Evolutionary conservation across 2,329 filamentous ascomycete species (phyloP).

Genomic region (Hymenoscyphus repandus): DNA sequence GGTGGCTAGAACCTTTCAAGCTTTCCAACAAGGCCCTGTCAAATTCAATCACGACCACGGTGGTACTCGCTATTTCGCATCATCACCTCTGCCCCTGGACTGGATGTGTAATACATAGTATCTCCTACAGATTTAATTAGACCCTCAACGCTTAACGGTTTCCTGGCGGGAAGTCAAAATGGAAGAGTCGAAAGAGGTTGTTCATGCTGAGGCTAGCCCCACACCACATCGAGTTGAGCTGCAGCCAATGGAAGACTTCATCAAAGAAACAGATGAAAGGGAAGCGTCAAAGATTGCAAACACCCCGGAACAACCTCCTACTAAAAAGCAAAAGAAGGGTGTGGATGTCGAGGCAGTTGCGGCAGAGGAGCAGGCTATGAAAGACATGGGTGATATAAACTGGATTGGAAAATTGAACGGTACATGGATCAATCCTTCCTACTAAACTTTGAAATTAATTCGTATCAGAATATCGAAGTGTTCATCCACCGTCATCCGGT

Average conservation of each 20-base stretch:
- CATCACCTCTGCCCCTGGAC: too few species aligned
- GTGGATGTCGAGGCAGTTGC: constrained; percentile 9
- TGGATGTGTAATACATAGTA: not conserved
- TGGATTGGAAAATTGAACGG: constrained; percentile 29
- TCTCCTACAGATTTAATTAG: not conserved
- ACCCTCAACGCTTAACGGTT: too few species aligned
- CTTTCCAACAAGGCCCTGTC: too few species aligned
- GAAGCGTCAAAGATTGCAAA: constrained; percentile 1
- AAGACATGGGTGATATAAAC: constrained; percentile 24
- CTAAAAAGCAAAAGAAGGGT: constrained; percentile 13
- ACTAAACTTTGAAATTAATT: constrained; percentile 1
- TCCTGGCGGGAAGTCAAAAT: not conserved
- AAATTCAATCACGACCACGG: too few species aligned
- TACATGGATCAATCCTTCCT: constrained; percentile 4
- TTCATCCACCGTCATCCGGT: constrained; percentile 4
- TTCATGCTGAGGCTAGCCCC: not conserved
- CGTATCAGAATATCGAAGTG: constrained; percentile 24
- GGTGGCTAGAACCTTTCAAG: too few species aligned
- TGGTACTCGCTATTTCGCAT: too few species aligned
- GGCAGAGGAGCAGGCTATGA: constrained; percentile 15
- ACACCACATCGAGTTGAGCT: not conserved
- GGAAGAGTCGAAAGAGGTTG: not conserved
- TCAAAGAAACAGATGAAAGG: constrained; percentile 10
- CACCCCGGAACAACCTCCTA: not conserved
- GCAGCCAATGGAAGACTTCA: constrained; percentile 15